These are phyloP conservation scores for Aspergillus hiratsukae DNA, from an alignment of 2,329 filamentous ascomycete species.

Conservation along the genomic window DNA sequence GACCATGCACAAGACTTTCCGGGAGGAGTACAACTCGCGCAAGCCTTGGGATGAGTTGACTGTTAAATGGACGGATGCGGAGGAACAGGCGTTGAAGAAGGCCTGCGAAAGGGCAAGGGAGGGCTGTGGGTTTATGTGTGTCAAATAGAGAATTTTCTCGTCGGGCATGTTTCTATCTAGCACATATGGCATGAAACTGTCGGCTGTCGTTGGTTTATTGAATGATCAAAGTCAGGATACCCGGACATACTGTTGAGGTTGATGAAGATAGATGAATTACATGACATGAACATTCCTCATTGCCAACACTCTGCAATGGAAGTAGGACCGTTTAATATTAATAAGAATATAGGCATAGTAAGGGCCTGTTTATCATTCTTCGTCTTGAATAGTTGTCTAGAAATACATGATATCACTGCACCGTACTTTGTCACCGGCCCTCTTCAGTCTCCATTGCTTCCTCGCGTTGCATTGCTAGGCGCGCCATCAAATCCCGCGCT, in stretches of 20 bases:
- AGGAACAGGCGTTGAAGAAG: conserved; percentile 55
- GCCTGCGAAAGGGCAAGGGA: conserved; percentile 55
- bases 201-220: neutral
- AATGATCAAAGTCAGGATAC: neutral
- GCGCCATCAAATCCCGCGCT: conserved; percentile 31
- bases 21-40: conserved; percentile 54
- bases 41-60: conserved; percentile 59
- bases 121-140: conserved; percentile 56
- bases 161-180: neutral
- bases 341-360: neutral
- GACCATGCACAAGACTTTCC: conserved; percentile 52
- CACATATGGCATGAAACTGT: neutral
- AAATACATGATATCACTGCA: neutral
- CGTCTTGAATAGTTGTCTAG: neutral
- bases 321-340: no score
- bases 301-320: neutral
- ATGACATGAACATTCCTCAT: neutral
- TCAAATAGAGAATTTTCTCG: conserved; percentile 42
- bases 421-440: conserved; percentile 10
- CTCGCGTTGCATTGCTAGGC: conserved; percentile 36
- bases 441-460: conserved; percentile 35
- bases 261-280: neutral
- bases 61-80: conserved; percentile 61
- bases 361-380: neutral
- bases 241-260: neutral